phyloP scores from a whole-genome alignment of 2,329 filamentous ascomycete genomes.

The Fusarium camptoceras region DNA sequence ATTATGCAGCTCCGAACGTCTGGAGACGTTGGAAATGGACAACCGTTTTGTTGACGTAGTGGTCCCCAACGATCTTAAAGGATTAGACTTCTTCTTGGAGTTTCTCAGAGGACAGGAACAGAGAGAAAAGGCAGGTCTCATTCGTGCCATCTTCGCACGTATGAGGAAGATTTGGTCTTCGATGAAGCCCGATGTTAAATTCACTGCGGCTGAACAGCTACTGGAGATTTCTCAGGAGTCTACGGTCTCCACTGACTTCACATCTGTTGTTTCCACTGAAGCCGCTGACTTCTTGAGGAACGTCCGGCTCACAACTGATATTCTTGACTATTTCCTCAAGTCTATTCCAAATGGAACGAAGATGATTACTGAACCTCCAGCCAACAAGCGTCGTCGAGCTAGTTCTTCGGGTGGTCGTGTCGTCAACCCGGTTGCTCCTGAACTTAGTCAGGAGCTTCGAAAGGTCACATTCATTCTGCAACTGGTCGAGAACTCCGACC shows the following conservation, averaged over 20 bases:
- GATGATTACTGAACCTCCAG: conserved; percentile 76
- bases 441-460: conserved; percentile 75
- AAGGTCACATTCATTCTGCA: conserved; percentile 90
- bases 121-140: conserved; percentile 62
- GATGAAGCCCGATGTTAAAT: conserved; percentile 73
- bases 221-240: conserved; percentile 69
- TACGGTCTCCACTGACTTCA: conserved; percentile 48
- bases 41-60: conserved; percentile 63
- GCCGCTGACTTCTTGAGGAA: conserved; percentile 79
- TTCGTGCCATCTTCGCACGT: conserved; percentile 74
- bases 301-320: conserved; percentile 78
- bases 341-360: conserved; percentile 79
- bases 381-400: conserved; percentile 82
- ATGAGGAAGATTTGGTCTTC: conserved; percentile 78
- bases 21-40: conserved; percentile 58
- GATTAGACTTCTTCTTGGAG: conserved; percentile 64
- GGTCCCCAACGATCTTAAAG: conserved; percentile 64
- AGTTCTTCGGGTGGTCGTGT: conserved; percentile 77
- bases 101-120: conserved; percentile 58
- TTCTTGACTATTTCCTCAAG: conserved; percentile 78
- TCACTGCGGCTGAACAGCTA: conserved; percentile 70
- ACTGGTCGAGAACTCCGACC: conserved; percentile 83
- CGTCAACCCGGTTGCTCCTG: conserved; percentile 70
- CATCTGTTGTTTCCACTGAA: conserved; percentile 62
- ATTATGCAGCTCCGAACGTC: conserved; percentile 55